Percentiles rank a stretch among this genome's conserved stretches.
phyloP scores from a whole-genome alignment of 805 yeast genomes.

The Phaffomyces thermotolerans region DNA sequence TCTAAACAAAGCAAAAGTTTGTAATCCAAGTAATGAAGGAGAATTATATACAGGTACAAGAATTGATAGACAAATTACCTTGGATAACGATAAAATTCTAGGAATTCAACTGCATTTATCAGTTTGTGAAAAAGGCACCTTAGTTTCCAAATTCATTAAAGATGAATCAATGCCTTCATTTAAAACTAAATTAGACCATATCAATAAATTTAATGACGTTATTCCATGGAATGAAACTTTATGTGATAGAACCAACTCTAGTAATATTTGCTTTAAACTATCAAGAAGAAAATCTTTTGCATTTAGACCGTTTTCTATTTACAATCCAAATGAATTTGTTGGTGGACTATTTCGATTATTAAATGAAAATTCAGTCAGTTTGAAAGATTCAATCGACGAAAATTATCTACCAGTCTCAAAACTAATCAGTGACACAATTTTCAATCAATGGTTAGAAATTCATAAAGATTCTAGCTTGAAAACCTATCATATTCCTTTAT shows the following conservation, averaged over 20 bases:
- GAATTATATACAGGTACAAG: slow-evolving; percentile 12
- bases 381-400: slow-evolving; percentile 5
- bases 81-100: background rate
- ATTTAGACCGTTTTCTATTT: slow-evolving; percentile 31
- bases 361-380: slow-evolving; percentile 16
- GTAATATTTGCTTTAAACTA: slow-evolving; percentile 34
- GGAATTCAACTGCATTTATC: slow-evolving; percentile 9
- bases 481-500: slow-evolving; percentile 12
- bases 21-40: slow-evolving; percentile 8
- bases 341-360: slow-evolving; percentile 43
- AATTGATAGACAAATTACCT: slow-evolving; percentile 10
- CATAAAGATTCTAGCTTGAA: slow-evolving; percentile 3
- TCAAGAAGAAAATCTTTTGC: slow-evolving; percentile 42
- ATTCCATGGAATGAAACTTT: slow-evolving; percentile 14
- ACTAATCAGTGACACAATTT: slow-evolving; percentile 9
- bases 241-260: slow-evolving; percentile 3
- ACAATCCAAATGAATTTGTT: slow-evolving; percentile 39
- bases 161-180: slow-evolving; percentile 1
- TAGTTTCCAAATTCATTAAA: slow-evolving; percentile 4
- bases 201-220: background rate
- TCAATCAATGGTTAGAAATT: slow-evolving; percentile 14
- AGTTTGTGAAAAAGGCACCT: slow-evolving; percentile 10
- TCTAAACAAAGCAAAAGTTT: slow-evolving; percentile 5
- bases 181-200: background rate
- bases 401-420: slow-evolving; percentile 9